Percentiles rank a stretch among this genome's conserved stretches.
Evolutionary conservation across 257 asterid species (phyloP).

Genomic region (Leonotis leonurus): DNA sequence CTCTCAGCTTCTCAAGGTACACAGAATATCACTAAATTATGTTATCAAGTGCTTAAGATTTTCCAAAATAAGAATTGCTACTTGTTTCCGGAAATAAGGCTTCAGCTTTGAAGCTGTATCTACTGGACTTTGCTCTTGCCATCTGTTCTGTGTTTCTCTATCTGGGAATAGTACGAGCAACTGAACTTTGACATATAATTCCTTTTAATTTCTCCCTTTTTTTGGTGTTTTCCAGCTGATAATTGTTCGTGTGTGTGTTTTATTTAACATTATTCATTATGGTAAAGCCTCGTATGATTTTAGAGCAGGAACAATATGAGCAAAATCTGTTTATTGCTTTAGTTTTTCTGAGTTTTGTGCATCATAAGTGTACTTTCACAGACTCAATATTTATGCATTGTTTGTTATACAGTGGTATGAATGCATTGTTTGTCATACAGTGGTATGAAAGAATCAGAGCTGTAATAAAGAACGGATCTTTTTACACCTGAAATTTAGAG

Average conservation of each 20-base stretch:
- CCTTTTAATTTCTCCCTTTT: background rate
- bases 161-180: background rate
- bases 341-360: background rate
- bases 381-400: background rate
- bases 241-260: background rate
- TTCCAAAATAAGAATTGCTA: background rate
- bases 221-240: background rate
- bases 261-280: no score
- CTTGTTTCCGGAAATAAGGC: background rate
- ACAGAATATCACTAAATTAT: constrained; percentile 6
- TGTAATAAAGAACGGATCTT: background rate
- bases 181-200: background rate
- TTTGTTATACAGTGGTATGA: no score
- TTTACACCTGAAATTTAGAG: background rate
- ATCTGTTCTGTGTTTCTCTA: background rate
- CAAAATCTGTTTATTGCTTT: background rate
- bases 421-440: no score
- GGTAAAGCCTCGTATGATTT: background rate
- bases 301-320: background rate
- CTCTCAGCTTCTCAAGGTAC: constrained; percentile 71
- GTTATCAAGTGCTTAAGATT: constrained; percentile 1
- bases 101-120: background rate
- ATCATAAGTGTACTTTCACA: background rate
- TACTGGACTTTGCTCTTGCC: background rate
- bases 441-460: background rate